phyloP scores from a whole-genome alignment of 768 basidiomycete genomes.

The Naganishia friedmannii region DNA sequence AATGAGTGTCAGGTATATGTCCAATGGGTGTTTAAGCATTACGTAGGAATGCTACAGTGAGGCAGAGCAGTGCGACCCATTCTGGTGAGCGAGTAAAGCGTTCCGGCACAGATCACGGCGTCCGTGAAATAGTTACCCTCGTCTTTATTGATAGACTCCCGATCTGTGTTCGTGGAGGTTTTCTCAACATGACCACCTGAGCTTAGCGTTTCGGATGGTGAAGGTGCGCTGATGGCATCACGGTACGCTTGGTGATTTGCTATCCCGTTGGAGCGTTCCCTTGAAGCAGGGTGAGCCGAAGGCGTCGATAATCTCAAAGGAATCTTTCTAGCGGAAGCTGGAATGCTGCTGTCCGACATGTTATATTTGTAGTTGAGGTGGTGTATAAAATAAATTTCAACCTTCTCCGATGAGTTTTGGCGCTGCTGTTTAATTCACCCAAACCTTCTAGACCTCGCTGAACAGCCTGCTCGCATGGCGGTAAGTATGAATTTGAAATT shows the following conservation, averaged over 20 bases:
- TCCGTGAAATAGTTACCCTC: not conserved
- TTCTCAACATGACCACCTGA: not conserved
- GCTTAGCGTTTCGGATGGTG: not conserved
- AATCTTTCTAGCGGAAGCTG: slow-evolving; percentile 11
- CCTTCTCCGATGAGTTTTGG: too few species aligned
- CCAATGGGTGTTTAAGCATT: too few species aligned
- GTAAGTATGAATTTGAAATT: too few species aligned
- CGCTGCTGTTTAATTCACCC: too few species aligned
- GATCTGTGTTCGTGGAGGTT: not conserved
- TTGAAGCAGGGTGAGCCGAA: not conserved
- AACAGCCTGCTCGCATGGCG: too few species aligned
- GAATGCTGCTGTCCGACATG: not conserved
- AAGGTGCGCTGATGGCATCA: not conserved
- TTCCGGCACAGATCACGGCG: too few species aligned
- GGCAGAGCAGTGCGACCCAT: too few species aligned
- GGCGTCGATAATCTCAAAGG: slow-evolving; percentile 15
- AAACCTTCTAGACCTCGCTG: too few species aligned
- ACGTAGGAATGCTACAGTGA: too few species aligned
- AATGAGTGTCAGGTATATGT: too few species aligned
- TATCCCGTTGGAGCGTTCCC: not conserved
- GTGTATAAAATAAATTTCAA: not conserved
- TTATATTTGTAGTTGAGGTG: not conserved
- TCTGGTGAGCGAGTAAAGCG: too few species aligned
- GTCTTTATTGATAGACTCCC: not conserved
- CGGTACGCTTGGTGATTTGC: not conserved